Conservation (phyloP, 73 alveolate genomes). For the Durusdinium trenchii region DNA sequence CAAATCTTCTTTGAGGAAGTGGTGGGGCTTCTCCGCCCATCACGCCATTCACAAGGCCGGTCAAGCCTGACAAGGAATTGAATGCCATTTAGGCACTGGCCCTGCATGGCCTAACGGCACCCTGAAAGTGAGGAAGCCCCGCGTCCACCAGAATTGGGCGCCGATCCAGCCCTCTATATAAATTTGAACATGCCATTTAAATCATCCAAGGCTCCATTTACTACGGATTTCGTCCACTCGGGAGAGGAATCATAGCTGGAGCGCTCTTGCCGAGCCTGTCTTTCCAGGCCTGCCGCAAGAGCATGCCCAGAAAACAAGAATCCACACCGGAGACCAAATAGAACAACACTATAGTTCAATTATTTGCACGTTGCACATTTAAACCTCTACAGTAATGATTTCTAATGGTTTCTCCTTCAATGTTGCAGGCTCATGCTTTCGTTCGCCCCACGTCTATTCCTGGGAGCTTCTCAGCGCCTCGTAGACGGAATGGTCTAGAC, state of each 20-base stretch:
- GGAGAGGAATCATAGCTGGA: constrained; percentile 71
- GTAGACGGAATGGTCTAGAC: no score
- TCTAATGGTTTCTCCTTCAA: no score
- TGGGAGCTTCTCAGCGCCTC: no score
- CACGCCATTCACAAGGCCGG: constrained; percentile 25
- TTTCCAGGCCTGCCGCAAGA: neutral
- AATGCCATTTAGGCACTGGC: neutral
- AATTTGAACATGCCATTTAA: neutral
- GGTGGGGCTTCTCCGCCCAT: neutral
- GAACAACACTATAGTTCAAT: no score
- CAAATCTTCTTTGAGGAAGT: neutral
- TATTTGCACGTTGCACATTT: no score
- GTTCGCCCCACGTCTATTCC: no score
- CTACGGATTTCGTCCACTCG: constrained; percentile 54
- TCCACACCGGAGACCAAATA: no score
- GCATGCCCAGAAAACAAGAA: neutral
- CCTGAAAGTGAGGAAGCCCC: neutral
- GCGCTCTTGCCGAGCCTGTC: constrained; percentile 54
- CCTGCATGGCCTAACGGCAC: neutral
- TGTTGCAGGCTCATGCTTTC: no score
- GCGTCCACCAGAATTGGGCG: neutral
- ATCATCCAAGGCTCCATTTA: constrained; percentile 28
- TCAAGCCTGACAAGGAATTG: constrained; percentile 86
- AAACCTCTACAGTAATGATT: no score
- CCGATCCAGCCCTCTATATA: neutral